Conservation (phyloP, 176 grass and related monocot species). For the Eremochloa ophiuroides region DNA sequence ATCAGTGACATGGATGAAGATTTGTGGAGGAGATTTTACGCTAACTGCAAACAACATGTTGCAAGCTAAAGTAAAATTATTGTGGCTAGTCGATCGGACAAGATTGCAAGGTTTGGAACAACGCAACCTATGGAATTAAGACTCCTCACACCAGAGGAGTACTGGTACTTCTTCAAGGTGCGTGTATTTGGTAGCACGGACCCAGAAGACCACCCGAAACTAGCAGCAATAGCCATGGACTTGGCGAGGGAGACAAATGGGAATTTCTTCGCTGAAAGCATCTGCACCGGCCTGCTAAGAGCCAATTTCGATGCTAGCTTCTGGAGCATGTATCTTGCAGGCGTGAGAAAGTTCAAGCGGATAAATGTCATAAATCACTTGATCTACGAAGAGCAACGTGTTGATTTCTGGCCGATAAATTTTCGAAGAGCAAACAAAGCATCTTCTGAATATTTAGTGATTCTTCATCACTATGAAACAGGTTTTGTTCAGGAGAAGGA, state of each 20-base stretch:
- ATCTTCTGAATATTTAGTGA: not conserved
- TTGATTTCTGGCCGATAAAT: not conserved
- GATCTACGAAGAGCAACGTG: not conserved
- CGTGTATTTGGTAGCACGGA: constrained; percentile 4
- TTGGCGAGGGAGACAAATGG: not conserved
- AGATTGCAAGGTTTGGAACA: not conserved
- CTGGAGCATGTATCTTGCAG: not conserved
- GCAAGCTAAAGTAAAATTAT: constrained; percentile 7
- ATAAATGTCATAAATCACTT: not conserved
- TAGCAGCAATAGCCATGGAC: not conserved
- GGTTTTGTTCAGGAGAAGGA: not conserved
- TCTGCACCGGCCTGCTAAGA: not conserved
- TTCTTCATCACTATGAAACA: not conserved
- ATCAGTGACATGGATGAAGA: not conserved
- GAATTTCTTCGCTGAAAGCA: not conserved
- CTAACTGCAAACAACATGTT: not conserved
- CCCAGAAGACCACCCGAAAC: not conserved
- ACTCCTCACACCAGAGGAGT: not conserved
- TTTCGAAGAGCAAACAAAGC: not conserved
- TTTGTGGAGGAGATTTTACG: not conserved
- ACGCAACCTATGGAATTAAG: not conserved
- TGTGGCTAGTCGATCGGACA: too few species aligned
- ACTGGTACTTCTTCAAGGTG: constrained; percentile 9
- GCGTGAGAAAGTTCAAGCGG: not conserved
- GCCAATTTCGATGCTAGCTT: not conserved